A percentile compares a stretch with the other conserved stretches of the same genome.
phyloP scores from a whole-genome alignment of 129 eudicot species.

The Saussurea involucrata region DNA sequence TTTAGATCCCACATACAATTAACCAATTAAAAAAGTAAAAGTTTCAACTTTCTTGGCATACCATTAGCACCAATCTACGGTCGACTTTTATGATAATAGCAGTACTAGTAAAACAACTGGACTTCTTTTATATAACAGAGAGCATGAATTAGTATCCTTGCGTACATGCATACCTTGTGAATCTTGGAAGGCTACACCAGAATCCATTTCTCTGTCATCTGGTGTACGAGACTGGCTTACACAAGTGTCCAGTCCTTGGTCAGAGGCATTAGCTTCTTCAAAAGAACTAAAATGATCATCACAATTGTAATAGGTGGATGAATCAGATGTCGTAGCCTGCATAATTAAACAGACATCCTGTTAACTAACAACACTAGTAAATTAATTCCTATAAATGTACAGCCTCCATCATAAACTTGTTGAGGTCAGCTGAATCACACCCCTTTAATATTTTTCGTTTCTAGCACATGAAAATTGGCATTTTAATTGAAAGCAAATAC shows the following conservation, averaged over 20 bases:
- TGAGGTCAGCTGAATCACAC: background rate
- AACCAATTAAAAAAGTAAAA: no score
- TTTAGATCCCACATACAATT: no score
- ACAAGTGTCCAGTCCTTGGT: conserved; percentile 21
- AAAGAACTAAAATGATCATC: conserved; percentile 49
- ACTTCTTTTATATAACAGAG: background rate
- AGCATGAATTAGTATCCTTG: background rate
- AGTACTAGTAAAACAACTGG: background rate
- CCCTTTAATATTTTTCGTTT: background rate
- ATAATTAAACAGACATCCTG: background rate
- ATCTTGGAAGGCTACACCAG: conserved; percentile 24
- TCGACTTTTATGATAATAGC: background rate
- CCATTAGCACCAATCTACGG: background rate
- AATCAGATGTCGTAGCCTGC: conserved; percentile 61
- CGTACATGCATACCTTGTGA: conserved; percentile 55
- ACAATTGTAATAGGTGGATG: conserved; percentile 54
- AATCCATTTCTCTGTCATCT: conserved; percentile 2
- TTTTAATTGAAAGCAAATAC: background rate
- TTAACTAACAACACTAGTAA: background rate
- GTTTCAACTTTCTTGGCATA: no score
- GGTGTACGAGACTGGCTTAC: conserved; percentile 16
- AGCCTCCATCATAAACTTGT: background rate
- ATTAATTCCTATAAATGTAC: background rate
- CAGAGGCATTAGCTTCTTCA: conserved; percentile 17
- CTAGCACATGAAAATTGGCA: background rate